Evolutionary conservation across 106 monocot species (phyloP).

Genomic region (Xerophyta viscosa): DNA sequence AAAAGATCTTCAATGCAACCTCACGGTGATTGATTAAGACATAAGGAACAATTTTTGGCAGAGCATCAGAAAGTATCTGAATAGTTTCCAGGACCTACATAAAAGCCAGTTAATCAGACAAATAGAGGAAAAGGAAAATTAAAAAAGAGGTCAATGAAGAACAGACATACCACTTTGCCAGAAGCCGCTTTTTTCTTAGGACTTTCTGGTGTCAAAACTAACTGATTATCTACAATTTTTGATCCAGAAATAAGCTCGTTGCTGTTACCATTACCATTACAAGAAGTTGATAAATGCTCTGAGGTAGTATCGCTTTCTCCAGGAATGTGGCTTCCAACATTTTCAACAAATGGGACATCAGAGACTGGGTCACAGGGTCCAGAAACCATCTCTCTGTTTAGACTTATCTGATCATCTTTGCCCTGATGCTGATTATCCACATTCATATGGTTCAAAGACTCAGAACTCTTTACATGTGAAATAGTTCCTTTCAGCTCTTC

Average conservation of each 20-base stretch:
- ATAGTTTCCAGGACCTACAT: conserved; percentile 78
- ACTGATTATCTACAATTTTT: conserved; percentile 12
- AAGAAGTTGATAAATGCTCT: conserved; percentile 15
- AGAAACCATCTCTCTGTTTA: too few relatives aligned
- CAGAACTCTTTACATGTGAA: conserved; percentile 3
- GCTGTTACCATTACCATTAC: conserved; percentile 25
- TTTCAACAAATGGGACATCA: conserved; percentile 15
- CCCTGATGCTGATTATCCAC: conserved; percentile 32
- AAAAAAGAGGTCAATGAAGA: too few relatives aligned
- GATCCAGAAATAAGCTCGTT: conserved; percentile 14
- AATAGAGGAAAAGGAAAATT: neutral
- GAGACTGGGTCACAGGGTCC: conserved; percentile 12
- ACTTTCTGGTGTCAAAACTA: conserved; percentile 32
- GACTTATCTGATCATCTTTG: too few relatives aligned
- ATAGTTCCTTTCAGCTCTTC: conserved; percentile 17
- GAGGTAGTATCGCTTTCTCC: conserved; percentile 3
- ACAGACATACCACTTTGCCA: conserved; percentile 56
- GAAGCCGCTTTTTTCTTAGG: conserved; percentile 22
- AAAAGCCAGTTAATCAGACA: conserved; percentile 7
- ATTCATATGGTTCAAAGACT: conserved; percentile 8
- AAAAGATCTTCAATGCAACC: conserved; percentile 34
- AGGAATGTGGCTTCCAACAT: conserved; percentile 7
- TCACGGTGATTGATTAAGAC: conserved; percentile 99
- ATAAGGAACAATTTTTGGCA: conserved; percentile 97
- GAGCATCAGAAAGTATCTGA: conserved; percentile 85